phyloP scores from a whole-genome alignment of 2,329 filamentous ascomycete genomes.

The Rutstroemia sp. region DNA sequence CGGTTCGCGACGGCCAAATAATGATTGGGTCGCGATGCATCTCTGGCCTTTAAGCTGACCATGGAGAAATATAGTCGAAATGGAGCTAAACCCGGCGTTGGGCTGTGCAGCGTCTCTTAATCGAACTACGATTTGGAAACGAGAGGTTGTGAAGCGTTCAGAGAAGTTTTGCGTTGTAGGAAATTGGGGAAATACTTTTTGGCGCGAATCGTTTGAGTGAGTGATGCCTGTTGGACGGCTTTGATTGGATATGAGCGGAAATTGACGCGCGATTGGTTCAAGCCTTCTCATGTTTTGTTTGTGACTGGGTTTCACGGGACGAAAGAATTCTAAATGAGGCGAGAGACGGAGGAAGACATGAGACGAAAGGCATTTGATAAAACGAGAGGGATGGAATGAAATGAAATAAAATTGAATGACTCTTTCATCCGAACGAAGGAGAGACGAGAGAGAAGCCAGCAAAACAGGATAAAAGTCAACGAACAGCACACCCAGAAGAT shows the following conservation, averaged over 20 bases:
- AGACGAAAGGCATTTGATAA: too few relatives aligned
- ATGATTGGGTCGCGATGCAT: background rate
- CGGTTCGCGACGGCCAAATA: conserved; percentile 10
- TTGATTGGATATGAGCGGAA: conserved; percentile 6
- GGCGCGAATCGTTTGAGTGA: background rate
- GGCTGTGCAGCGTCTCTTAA: conserved; percentile 20
- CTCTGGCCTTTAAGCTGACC: background rate
- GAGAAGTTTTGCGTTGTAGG: conserved; percentile 1
- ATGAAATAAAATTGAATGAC: too few relatives aligned
- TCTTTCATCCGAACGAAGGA: too few relatives aligned
- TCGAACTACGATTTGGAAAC: conserved; percentile 10
- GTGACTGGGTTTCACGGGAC: background rate
- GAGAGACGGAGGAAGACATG: too few relatives aligned
- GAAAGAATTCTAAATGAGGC: too few relatives aligned
- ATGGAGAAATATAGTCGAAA: background rate
- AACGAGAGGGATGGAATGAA: too few relatives aligned
- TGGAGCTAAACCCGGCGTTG: background rate
- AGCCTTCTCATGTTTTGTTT: background rate
- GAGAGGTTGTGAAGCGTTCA: conserved; percentile 24
- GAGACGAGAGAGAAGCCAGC: too few relatives aligned
- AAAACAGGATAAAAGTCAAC: too few relatives aligned
- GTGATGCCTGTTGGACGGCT: background rate
- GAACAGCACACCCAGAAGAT: too few relatives aligned
- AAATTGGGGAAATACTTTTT: background rate
- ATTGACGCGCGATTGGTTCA: conserved; percentile 4